Conservation (phyloP, 768 basidiomycete genomes). For the Termitomyces sp. region DNA sequence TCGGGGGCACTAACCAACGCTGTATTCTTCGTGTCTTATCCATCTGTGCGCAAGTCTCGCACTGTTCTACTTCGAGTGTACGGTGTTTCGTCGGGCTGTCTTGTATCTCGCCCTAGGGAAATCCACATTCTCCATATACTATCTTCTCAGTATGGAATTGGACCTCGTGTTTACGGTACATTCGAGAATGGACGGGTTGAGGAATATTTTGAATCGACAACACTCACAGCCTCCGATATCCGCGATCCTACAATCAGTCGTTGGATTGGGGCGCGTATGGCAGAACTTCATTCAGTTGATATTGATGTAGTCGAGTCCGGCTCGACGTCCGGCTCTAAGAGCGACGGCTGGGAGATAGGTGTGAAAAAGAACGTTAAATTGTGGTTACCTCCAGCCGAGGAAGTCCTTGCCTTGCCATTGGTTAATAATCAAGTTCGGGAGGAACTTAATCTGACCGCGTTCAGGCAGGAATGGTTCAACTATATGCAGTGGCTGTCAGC, state of each 20-base stretch:
- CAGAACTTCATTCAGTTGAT: constrained; percentile 92
- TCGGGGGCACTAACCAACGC: constrained; percentile 94
- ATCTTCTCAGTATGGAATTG: constrained; percentile 83
- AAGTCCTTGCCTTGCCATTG: constrained; percentile 63
- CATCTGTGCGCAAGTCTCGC: constrained; percentile 37
- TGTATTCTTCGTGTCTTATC: constrained; percentile 92
- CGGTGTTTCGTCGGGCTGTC: constrained; percentile 76
- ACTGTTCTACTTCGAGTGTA: constrained; percentile 90
- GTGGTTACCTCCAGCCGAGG: constrained; percentile 69
- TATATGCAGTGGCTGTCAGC: constrained; percentile 69
- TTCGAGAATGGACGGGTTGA: constrained; percentile 95
- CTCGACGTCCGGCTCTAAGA: constrained; percentile 29
- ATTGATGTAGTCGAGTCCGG: constrained; percentile 57
- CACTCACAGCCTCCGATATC: constrained; percentile 74
- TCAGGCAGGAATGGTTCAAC: constrained; percentile 57
- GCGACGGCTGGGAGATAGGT: constrained; percentile 50
- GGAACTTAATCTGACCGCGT: constrained; percentile 59
- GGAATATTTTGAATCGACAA: constrained; percentile 88
- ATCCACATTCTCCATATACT: constrained; percentile 86
- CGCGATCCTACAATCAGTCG: constrained; percentile 70
- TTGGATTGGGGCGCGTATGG: constrained; percentile 93
- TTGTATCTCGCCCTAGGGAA: constrained; percentile 87
- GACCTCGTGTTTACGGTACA: constrained; percentile 89
- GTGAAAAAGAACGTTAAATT: constrained; percentile 61
- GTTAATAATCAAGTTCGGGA: constrained; percentile 40